A percentile compares a stretch with the other conserved stretches of the same genome.
Conservation (phyloP, 768 basidiomycete genomes). For the Xerocomus spinulosus region DNA sequence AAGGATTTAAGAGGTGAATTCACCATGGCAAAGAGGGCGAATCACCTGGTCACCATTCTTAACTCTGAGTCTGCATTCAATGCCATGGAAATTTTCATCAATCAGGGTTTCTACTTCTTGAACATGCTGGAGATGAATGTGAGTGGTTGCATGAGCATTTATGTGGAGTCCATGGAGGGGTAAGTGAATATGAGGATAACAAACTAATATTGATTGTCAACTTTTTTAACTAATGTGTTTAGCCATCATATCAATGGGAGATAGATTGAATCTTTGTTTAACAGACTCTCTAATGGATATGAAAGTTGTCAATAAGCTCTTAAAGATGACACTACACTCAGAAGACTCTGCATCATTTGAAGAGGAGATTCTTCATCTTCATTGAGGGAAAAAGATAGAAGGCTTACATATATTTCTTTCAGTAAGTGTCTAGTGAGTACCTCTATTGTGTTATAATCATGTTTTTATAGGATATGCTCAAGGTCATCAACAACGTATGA, state of each 20-base stretch:
- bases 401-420: no score
- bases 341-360: no score
- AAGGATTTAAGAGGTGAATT: not conserved
- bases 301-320: not conserved
- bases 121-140: slow-evolving; percentile 2
- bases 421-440: no score
- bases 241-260: not conserved
- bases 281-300: not conserved
- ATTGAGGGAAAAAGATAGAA: not conserved
- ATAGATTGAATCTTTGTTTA: not conserved
- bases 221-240: not conserved
- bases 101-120: not conserved
- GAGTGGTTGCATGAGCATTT: not conserved
- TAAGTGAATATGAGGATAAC: no score
- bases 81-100: not conserved
- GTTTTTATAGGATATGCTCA: no score
- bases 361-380: no score
- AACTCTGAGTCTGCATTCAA: not conserved
- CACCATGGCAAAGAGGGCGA: not conserved
- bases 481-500: no score
- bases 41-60: not conserved
- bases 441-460: no score
- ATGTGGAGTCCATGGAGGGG: slow-evolving; percentile 1
- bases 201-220: not conserved
- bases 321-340: not conserved